Evolutionary conservation across 2,329 filamentous ascomycete genomes (phyloP).

Genomic region (Fusarium anthophilum): DNA sequence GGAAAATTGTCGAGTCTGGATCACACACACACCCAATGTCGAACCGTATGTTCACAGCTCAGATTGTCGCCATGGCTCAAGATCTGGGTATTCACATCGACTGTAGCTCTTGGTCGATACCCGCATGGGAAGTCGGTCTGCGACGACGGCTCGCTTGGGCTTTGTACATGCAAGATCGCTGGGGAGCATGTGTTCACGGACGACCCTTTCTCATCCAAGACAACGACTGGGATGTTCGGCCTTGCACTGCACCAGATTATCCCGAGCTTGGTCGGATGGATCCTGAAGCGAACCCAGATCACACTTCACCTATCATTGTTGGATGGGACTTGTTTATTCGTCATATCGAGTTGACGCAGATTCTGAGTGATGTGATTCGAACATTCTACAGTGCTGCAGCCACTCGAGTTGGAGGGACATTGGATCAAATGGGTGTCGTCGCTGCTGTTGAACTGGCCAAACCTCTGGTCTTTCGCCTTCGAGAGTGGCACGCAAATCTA

Average conservation of each 20-base stretch:
- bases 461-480: constrained; percentile 46
- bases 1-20: constrained; percentile 49
- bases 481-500: constrained; percentile 57
- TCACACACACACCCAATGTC: constrained; percentile 37
- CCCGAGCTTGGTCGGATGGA: constrained; percentile 50
- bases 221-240: constrained; percentile 64
- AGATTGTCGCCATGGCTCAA: constrained; percentile 66
- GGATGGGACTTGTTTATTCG: constrained; percentile 60
- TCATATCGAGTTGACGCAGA: constrained; percentile 59
- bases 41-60: constrained; percentile 60
- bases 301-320: constrained; percentile 54
- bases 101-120: constrained; percentile 69
- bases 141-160: constrained; percentile 71
- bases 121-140: constrained; percentile 69
- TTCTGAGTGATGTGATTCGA: constrained; percentile 61
- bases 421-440: constrained; percentile 47
- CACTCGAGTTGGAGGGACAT: constrained; percentile 42
- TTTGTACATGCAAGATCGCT: constrained; percentile 72
- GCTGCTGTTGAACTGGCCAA: constrained; percentile 48
- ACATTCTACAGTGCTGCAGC: constrained; percentile 56
- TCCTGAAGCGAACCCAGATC: constrained; percentile 47
- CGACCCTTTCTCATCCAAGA: constrained; percentile 63
- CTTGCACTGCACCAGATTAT: constrained; percentile 49
- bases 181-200: constrained; percentile 66
- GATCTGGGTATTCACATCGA: constrained; percentile 69